phyloP scores from a whole-genome alignment of 139 green algal species.

The Tetradesmus lagerheimii region DNA sequence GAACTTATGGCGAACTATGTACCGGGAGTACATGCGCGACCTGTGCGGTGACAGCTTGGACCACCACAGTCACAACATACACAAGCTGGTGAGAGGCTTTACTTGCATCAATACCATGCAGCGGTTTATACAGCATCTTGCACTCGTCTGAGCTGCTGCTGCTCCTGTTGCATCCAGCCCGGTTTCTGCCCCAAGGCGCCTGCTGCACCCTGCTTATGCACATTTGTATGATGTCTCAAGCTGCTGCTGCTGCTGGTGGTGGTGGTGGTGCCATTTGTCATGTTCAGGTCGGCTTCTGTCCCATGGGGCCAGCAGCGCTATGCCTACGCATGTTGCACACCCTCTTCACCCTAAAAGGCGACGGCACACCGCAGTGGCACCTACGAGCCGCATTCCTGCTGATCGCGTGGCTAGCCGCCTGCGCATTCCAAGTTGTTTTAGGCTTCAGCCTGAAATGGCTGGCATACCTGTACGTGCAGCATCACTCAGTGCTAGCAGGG shows the following conservation, averaged over 20 bases:
- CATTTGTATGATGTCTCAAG: background rate
- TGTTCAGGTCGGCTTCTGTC: constrained; percentile 69
- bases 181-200: background rate
- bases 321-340: constrained; percentile 70
- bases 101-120: no score
- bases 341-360: constrained; percentile 60
- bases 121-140: background rate
- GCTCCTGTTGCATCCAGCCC: background rate
- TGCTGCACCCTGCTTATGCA: background rate
- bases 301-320: constrained; percentile 77
- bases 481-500: background rate
- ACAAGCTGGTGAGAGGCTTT: constrained; percentile 59
- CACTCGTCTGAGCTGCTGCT: background rate
- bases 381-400: background rate
- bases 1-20: no score
- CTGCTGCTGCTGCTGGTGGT: background rate
- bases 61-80: constrained; percentile 73
- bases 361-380: background rate
- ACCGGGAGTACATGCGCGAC: constrained; percentile 85
- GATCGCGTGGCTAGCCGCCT: constrained; percentile 10
- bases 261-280: background rate
- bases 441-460: constrained; percentile 49
- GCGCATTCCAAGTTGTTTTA: constrained; percentile 30
- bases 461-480: constrained; percentile 48
- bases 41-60: constrained; percentile 71